phyloP scores from a whole-genome alignment of 2,329 filamentous ascomycete species.

The Fusarium pininemorale region DNA sequence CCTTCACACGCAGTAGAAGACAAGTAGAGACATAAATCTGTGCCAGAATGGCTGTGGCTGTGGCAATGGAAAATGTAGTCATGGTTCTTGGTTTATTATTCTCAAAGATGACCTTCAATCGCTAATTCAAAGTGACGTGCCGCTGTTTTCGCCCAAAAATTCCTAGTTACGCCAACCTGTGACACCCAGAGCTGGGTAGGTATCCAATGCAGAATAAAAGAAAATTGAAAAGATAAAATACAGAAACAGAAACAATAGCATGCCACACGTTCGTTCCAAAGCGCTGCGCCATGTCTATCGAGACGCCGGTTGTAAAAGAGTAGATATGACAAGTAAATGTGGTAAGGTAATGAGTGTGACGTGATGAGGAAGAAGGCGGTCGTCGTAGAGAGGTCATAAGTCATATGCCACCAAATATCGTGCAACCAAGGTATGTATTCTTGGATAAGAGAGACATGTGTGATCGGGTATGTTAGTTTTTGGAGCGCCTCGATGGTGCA shows the following conservation, averaged over 20 bases:
- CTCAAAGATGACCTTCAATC: background rate
- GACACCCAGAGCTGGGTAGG: constrained; percentile 5
- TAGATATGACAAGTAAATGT: constrained; percentile 16
- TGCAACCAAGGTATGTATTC: constrained; percentile 10
- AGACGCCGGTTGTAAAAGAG: background rate
- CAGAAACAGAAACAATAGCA: constrained; percentile 1
- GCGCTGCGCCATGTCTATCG: background rate
- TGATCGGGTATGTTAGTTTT: background rate
- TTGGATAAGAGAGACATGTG: background rate
- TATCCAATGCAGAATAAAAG: constrained; percentile 5
- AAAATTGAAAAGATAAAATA: background rate
- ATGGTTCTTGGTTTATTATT: constrained; percentile 21
- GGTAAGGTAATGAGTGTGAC: constrained; percentile 18
- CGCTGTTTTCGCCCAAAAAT: constrained; percentile 1
- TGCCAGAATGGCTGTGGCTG: background rate
- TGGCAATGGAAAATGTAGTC: background rate
- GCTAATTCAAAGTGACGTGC: constrained; percentile 6
- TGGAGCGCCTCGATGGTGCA: background rate
- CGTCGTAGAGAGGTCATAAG: constrained; percentile 30
- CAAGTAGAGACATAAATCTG: background rate
- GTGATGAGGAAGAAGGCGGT: background rate
- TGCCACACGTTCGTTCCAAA: background rate
- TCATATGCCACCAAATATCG: constrained; percentile 25
- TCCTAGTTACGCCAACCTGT: constrained; percentile 17
- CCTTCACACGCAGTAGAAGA: background rate